Percentiles rank a stretch among this genome's conserved stretches.
Conservation (phyloP, 1,284 basidiomycete species). For the Ceratobasidium sp. region DNA sequence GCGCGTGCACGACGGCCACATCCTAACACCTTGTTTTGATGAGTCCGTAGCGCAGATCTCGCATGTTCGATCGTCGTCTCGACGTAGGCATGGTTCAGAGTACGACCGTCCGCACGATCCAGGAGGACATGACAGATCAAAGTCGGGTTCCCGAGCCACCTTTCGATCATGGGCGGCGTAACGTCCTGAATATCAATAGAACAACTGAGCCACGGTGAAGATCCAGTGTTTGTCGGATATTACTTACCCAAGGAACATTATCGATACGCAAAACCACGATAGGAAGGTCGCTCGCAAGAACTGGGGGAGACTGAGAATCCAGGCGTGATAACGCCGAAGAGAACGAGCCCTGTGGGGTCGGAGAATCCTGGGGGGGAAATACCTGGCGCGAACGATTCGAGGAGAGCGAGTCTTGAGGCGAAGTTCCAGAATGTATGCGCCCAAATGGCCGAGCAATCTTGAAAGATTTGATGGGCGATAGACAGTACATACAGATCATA, state of each 20-base stretch:
- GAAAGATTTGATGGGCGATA: conserved; percentile 68
- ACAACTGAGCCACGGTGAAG: neutral
- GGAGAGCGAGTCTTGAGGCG: neutral
- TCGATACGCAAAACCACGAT: conserved; percentile 73
- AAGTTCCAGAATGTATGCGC: conserved; percentile 16
- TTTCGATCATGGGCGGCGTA: conserved; percentile 68
- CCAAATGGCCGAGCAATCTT: conserved; percentile 47
- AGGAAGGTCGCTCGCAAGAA: neutral
- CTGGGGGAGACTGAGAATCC: neutral
- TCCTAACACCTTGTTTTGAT: conserved; percentile 68
- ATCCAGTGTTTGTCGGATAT: neutral
- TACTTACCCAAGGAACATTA: conserved; percentile 81
- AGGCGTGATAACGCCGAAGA: neutral
- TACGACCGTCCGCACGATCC: conserved; percentile 73
- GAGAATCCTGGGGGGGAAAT: neutral
- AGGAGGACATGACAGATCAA: conserved; percentile 73
- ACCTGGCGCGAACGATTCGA: too few relatives aligned
- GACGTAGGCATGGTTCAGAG: conserved; percentile 76
- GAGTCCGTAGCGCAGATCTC: conserved; percentile 60
- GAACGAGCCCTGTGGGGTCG: neutral
- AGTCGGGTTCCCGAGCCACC: conserved; percentile 68
- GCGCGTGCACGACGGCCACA: conserved; percentile 73
- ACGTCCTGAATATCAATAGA: conserved; percentile 64
- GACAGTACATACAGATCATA: conserved; percentile 78
- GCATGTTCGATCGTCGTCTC: conserved; percentile 65